phyloP scores from a whole-genome alignment of 257 asterid genomes.

The Primulina huaijiensis region DNA sequence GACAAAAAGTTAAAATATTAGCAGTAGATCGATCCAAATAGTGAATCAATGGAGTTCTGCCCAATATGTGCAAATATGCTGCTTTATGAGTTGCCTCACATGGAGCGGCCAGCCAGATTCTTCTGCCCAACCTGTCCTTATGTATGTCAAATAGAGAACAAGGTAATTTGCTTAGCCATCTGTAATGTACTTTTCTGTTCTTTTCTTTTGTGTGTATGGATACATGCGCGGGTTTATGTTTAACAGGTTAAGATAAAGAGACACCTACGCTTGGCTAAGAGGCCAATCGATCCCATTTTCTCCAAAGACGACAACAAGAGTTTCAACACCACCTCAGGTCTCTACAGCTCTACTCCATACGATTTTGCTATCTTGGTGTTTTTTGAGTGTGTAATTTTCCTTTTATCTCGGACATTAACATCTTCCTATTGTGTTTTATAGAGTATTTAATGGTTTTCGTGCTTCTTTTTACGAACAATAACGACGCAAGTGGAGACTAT shows the following conservation, averaged over 20 bases:
- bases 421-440: not conserved
- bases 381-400: not conserved
- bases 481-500: not conserved
- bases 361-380: not conserved
- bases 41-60: conserved; percentile 64
- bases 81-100: conserved; percentile 58
- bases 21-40: not conserved
- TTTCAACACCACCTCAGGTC: conserved; percentile 54
- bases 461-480: too few relatives aligned
- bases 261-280: conserved; percentile 47
- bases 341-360: not conserved
- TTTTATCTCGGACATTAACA: not conserved
- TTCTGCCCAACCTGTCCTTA: conserved; percentile 69
- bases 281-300: conserved; percentile 66
- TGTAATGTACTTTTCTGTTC: not conserved
- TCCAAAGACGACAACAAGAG: conserved; percentile 46
- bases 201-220: not conserved
- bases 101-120: conserved; percentile 51
- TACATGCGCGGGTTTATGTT: not conserved
- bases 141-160: conserved; percentile 44
- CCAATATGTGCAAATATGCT: conserved; percentile 62
- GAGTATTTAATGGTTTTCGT: not conserved
- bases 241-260: conserved; percentile 64
- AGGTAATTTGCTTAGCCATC: conserved; percentile 34
- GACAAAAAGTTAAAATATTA: not conserved